These are phyloP conservation scores for Microcyclosporella mali DNA, from an alignment of 2,329 filamentous ascomycete species.

Conservation along the genomic window DNA sequence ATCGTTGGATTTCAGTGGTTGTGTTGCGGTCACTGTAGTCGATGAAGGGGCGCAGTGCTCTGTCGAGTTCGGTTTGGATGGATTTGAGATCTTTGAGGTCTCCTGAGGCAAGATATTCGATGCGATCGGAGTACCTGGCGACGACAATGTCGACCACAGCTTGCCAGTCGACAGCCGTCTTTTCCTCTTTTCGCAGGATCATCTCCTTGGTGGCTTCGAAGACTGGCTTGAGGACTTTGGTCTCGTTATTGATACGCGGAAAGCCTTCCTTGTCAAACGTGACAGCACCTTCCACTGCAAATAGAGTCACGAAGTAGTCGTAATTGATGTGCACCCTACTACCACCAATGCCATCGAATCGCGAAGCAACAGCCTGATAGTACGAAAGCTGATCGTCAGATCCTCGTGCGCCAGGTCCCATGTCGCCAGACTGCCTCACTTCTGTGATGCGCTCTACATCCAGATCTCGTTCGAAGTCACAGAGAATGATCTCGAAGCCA, in stretches of 20 bases:
- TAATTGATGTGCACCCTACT: slow-evolving; percentile 43
- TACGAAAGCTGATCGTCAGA: slow-evolving; percentile 26
- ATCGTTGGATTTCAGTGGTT: slow-evolving; percentile 41
- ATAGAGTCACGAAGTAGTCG: slow-evolving; percentile 45
- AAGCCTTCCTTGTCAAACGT: slow-evolving; percentile 28
- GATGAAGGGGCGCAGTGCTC: slow-evolving; percentile 35
- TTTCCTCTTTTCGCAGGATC: slow-evolving; percentile 30
- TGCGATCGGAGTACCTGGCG: slow-evolving; percentile 52
- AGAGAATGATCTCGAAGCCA: slow-evolving; percentile 66
- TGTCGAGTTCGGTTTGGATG: slow-evolving; percentile 26
- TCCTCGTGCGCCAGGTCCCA: slow-evolving; percentile 10
- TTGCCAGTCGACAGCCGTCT: slow-evolving; percentile 56
- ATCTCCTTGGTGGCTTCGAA: slow-evolving; percentile 42
- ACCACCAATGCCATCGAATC: slow-evolving; percentile 42
- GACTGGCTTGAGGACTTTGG: slow-evolving; percentile 33
- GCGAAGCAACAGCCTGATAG: slow-evolving; percentile 35
- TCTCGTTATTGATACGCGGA: slow-evolving; percentile 37
- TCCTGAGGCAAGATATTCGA: slow-evolving; percentile 37
- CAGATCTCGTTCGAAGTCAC: slow-evolving; percentile 50
- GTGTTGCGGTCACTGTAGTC: slow-evolving; percentile 33
- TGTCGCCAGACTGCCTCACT: slow-evolving; percentile 1
- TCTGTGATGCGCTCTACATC: slow-evolving; percentile 32
- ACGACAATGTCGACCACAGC: slow-evolving; percentile 60
- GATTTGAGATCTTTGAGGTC: slow-evolving; percentile 14
- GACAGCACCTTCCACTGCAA: slow-evolving; percentile 35